These are phyloP conservation scores for Phytophthora sp. DNA, from an alignment of 352 stramenopile species.

Conservation along the genomic window DNA sequence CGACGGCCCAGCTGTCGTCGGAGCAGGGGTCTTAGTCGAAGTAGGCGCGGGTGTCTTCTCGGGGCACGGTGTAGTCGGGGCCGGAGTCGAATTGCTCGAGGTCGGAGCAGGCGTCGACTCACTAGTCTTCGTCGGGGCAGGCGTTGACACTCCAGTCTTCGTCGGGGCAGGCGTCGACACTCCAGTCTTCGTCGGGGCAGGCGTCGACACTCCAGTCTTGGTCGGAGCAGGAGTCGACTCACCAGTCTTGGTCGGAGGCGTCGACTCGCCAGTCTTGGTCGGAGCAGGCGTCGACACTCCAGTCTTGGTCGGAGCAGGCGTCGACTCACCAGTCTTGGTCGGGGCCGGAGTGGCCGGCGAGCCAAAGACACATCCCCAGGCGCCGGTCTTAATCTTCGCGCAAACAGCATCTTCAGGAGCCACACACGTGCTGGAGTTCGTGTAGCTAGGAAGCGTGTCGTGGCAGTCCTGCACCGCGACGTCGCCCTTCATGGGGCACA, in stretches of 20 bases:
- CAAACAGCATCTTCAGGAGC: conserved; percentile 58
- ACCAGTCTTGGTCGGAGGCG: conserved; percentile 10
- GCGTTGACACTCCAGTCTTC: too few species aligned
- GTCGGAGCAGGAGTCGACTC: conserved; percentile 2
- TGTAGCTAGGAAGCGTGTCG: conserved; percentile 62
- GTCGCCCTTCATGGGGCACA: conserved; percentile 67
- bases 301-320: conserved; percentile 20
- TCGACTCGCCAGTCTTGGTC: conserved; percentile 2
- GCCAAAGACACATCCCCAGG: conserved; percentile 69
- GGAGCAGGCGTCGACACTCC: conserved; percentile 20
- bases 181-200: background rate
- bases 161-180: conserved; percentile 7
- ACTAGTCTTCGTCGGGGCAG: conserved; percentile 4
- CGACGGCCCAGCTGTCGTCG: conserved; percentile 21
- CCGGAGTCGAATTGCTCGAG: conserved; percentile 20
- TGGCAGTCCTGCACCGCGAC: conserved; percentile 64
- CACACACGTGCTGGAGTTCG: conserved; percentile 51
- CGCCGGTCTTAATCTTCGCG: conserved; percentile 72
- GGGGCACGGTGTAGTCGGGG: conserved; percentile 22
- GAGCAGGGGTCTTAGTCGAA: conserved; percentile 27
- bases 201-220: background rate
- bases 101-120: conserved; percentile 22
- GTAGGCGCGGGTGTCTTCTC: conserved; percentile 23
- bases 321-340: conserved; percentile 23
- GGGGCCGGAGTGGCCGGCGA: conserved; percentile 29